Conservation (phyloP, 805 yeast species). For the Candida suzukii region DNA sequence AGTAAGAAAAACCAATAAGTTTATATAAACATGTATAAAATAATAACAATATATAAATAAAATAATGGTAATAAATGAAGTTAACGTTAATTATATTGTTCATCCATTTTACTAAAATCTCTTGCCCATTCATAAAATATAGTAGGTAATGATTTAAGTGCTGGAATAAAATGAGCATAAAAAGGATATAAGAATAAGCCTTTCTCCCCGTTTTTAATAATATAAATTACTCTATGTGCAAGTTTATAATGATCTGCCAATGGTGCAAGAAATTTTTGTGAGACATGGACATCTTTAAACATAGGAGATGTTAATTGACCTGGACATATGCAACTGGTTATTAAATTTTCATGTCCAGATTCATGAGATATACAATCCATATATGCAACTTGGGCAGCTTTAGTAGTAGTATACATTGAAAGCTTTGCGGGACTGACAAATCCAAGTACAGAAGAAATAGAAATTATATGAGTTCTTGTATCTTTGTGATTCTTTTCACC, state of each 20-base stretch:
- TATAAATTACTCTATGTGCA: conserved; percentile 28
- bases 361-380: conserved; percentile 41
- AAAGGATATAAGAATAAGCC: conserved; percentile 40
- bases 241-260: conserved; percentile 30
- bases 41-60: not conserved
- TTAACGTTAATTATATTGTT: conserved; percentile 1
- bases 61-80: not conserved
- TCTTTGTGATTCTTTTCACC: conserved; percentile 8
- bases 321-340: conserved; percentile 35
- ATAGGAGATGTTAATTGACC: conserved; percentile 44
- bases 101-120: conserved; percentile 24
- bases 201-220: conserved; percentile 28
- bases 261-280: conserved; percentile 40
- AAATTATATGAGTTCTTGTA: conserved; percentile 27
- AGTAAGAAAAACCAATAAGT: conserved; percentile 15
- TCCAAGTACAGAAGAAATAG: conserved; percentile 42
- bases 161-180: conserved; percentile 39
- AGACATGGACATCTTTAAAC: conserved; percentile 40
- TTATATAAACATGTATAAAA: too few relatives aligned
- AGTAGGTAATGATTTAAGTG: conserved; percentile 35
- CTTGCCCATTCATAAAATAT: conserved; percentile 25
- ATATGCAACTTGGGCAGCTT: conserved; percentile 36
- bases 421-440: conserved; percentile 40
- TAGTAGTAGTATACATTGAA: conserved; percentile 42
- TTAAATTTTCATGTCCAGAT: conserved; percentile 19